Evolutionary conservation across 306 rosid species (phyloP), one percentile per base, ranked within the genome.

Genomic region (Lablab purpureus): DNA sequence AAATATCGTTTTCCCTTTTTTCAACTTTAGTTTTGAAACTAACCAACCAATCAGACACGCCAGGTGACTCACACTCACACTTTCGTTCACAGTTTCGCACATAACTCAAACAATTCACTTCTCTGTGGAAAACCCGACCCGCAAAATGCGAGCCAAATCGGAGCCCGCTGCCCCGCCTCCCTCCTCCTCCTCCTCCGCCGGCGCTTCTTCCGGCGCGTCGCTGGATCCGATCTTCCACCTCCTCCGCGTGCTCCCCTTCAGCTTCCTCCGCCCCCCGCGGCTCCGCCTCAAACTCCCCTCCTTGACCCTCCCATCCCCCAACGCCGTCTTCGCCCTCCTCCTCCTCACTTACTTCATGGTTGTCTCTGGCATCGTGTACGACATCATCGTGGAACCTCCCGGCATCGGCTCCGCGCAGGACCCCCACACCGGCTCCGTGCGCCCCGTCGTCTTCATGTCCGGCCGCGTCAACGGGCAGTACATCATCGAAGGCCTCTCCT

Each of bases 301-400:
- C 17, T 6, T 83, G 1, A 54, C 86, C 6, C 86, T 83, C 19
- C 86, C 83, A 2, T 78, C 86, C 0, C 5, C 86, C 40, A 78
- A 78, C 72, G 65, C 4, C 30, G 86, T 83, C 67, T 80, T 82
- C 76, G 85, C 93, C 51, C 85, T 96, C 12, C 89, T 91, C 80
- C 99, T 93, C 74, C 92, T 93, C 79, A 93, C 99, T 73, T 91
- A 96, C 88, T 96, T 93, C 91, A 90, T 96, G 93, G 97, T 96
- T 37, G 93, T 96, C 66, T 96, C 99, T 19, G 99, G 99, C 45
- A 83, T 96, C 77, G 89, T 96, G 72, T 96, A 96, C 83, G 98
- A 96, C 82, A 89, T 96, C 72, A 96, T 96, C 85, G 97, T 93
- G 0, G 98, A 96, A 85, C 99, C 99, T 15, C 98, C 98, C 0